Percentiles rank a stretch among this genome's conserved stretches.
Conservation (phyloP, 2,329 filamentous ascomycete genomes). For the Colletotrichum paranaense region DNA sequence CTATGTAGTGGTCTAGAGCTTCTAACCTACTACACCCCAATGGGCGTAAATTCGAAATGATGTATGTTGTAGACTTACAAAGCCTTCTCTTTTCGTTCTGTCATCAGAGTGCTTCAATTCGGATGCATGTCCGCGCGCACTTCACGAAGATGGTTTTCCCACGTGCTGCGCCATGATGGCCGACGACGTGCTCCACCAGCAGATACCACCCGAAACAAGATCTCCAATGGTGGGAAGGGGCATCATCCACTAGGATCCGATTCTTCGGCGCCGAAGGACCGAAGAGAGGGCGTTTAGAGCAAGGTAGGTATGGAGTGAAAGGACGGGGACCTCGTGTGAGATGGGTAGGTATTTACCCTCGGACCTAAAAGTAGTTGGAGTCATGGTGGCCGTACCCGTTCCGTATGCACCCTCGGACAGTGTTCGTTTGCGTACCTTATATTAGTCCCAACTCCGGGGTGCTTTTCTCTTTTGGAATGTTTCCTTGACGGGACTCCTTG, state of each 20-base stretch:
- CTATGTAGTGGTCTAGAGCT: background rate
- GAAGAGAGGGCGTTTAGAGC: background rate
- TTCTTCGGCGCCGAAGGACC: background rate
- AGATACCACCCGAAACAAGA: background rate
- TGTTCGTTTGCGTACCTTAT: background rate
- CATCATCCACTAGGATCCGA: background rate
- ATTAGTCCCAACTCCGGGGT: background rate
- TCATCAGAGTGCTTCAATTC: background rate
- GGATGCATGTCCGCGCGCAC: background rate
- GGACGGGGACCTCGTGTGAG: too few species aligned
- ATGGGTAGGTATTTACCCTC: background rate
- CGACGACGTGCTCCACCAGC: background rate
- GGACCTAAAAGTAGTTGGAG: background rate
- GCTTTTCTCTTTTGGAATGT: background rate
- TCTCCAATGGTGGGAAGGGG: too few species aligned
- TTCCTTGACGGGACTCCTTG: background rate
- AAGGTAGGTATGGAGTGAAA: too few species aligned
- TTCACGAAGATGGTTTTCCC: background rate
- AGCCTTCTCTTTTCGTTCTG: background rate
- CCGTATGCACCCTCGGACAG: background rate
- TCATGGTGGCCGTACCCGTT: background rate
- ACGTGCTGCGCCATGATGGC: background rate
- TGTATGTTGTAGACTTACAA: background rate
- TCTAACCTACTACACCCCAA: background rate
- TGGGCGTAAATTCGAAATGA: background rate